Base-by-base conservation (phyloP, 164 flowering plant genomes). In the Nymphaea thermarum region DNA sequence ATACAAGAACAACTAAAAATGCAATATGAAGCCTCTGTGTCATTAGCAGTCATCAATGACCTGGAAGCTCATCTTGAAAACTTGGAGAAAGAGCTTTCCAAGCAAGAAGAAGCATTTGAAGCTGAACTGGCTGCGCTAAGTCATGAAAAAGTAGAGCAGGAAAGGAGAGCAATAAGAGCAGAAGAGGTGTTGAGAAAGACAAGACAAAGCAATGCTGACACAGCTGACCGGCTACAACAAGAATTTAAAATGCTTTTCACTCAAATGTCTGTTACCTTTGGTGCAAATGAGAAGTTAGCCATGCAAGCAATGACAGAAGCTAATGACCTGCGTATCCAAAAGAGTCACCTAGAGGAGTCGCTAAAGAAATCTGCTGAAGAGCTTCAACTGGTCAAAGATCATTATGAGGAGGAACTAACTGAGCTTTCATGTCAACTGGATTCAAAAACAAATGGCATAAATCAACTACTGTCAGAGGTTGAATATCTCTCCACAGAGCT, bases 171-270 rank as follows among this genome's bases (percentile, higher is more conserved):
- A 43, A 87, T 92, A 76, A 78, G 43, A 76, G 99, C 96, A 61
- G 98, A 94, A 73, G 92, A 86, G 71, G 79, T 82, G 14, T 69
- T 94, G 78, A 82, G 85, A 74, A 82, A 79, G 75, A 85, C 80
- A 44, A 82, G 82, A 76, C 77, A 77, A 87, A 84, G 81, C 64
- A 94, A 91, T 82, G 91, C 85, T 43, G 81, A 73, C 67, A 81
- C 87, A 17, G 99, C 96, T 60, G 90, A 86, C 70, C 78, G 81
- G 80, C 87, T 94, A 63, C 99, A 91, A 69, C 96, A 87, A 65
- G 96, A 94, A 77, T 83, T 91, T 66, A 85, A 66, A 71, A 77
- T 79, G 80, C 87, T 94, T 12, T 87, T 92, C 25, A 41, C 67
- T 60, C 92, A 94, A 80, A 85, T 94, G 96, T 78, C 85, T 47